Evolutionary conservation across 2,329 filamentous ascomycete genomes (phyloP), one percentile per base, ranked within the genome.

Genomic region (Cytospora piceicola): DNA sequence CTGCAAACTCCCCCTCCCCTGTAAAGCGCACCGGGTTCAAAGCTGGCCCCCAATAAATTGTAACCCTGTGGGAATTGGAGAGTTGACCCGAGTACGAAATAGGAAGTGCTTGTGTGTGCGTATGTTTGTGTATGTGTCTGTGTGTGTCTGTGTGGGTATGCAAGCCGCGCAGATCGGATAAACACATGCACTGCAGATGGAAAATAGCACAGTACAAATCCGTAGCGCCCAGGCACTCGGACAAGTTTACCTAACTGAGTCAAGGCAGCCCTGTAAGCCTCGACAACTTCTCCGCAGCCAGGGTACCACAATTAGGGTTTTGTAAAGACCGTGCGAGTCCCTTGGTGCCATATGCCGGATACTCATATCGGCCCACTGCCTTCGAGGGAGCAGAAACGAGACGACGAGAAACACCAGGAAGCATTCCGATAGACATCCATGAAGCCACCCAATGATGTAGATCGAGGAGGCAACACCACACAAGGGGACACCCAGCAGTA

Each of bases 141-240:
- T 46, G 39, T 46, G 6, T 46, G 17, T 46, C 7, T 39, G 61
- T 51, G 61, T 58, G 42, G 61, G 42, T 30, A 63, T 63, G 61
- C 61, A 63, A 22, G 53, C 22, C 22, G 39, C 30, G 61, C 53
- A 63, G 61, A 63, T 57, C 61, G 61, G 42, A 42, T 46, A 57
- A 36, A 57, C 54, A 57, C 54, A 63, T 63, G 61, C 61, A 63
- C 29, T 57, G 61, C 61, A 55, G 30, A 63, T 63, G 53, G 60
- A 55, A 55, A 57, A 63, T 52, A 63, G 55, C 51, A 63, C 61
- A 63, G 54, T 57, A 36, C 34, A 36, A 12, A 36, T 36, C 34
- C 34, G 34, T 36, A 63, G 61, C 61, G 53, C 24, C 42, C 61
- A 49, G 42, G 53, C 52, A 63, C 30, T 63, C 53, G 61, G 53